Evolutionary conservation across 2,329 filamentous ascomycete species (phyloP), one percentile per base, ranked within the genome.

Genomic region (Cercospora zeae-maydis): DNA sequence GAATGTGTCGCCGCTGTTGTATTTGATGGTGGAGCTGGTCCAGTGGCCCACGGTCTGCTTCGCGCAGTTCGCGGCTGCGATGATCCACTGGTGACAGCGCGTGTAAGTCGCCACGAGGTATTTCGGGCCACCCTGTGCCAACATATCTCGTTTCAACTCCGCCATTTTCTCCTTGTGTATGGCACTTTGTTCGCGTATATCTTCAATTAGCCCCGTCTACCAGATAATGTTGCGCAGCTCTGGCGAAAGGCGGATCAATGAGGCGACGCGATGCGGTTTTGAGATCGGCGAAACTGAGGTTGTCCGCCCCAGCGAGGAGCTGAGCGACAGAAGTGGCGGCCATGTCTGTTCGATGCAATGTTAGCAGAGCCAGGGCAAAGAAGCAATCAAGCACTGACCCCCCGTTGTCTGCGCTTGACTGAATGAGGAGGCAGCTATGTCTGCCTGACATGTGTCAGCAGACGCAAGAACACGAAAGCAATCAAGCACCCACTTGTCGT

Each of bases 151-250:
- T 13, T 10, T 9, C 1, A 4, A 8, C 7, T 51, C n/a, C 47
- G 19, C 30, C 4, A 14, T 10, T 8, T n/a, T n/a, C 3, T 39
- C 24, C 6, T 31, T 24, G 16, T 1, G 16, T n/a, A 9, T 7
- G 4, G 4, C n/a, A 5, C 14, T 16, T 52, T 52, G 57, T 7
- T 39, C 21, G 27, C 21, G 57, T 30, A 59, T 27, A 13, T 59
- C 57, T 27, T 21, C 57, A 16, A 59, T 36, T 16, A 59, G 31
- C 13, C 45, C 45, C 45, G 37, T 21, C 11, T 24, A 34, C 57
- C 57, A 59, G 31, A 59, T 59, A 2, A 19, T 27, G 10, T 52
- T 52, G 33, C 57, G 57, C 6, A 59, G 21, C 45, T 59, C 57
- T 27, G 42, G 30, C n/a, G 57, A 45, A n/a, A 59, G 45, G n/a